These are phyloP conservation scores for Agaricus sinodeliciosus DNA, from an alignment of 768 basidiomycete genomes.

Conservation along the genomic window DNA sequence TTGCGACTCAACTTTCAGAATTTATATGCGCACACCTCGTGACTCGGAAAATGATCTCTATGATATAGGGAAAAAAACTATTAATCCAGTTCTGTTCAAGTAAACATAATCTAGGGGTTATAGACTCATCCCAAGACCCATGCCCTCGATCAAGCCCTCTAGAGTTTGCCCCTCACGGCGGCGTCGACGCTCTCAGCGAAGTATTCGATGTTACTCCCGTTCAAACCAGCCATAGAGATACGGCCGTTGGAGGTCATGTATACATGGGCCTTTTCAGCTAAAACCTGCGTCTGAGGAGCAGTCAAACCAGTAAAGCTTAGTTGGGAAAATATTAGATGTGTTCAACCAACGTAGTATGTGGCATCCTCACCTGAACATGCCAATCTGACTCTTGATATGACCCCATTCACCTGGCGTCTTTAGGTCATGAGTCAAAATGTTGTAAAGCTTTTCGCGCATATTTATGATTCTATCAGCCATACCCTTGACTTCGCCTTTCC, in stretches of 20 bases:
- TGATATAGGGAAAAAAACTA: constrained; percentile 3
- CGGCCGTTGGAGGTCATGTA: constrained; percentile 95
- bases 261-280: constrained; percentile 84
- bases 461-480: constrained; percentile 95
- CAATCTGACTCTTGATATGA: constrained; percentile 93
- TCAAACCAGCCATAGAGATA: constrained; percentile 92
- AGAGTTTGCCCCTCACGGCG: constrained; percentile 74
- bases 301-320: constrained; percentile 81
- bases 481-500: constrained; percentile 88
- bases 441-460: constrained; percentile 83
- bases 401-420: constrained; percentile 94
- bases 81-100: constrained; percentile 6
- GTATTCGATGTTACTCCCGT: constrained; percentile 78
- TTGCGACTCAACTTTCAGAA: neutral
- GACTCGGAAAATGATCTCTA: neutral
- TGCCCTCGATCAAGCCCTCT: constrained; percentile 16
- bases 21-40: constrained; percentile 4
- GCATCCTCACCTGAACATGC: constrained; percentile 85
- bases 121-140: neutral
- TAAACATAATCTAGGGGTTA: neutral
- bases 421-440: constrained; percentile 65
- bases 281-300: constrained; percentile 67
- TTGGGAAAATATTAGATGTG: neutral
- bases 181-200: constrained; percentile 84
- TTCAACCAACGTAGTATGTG: neutral